These are phyloP conservation scores for Caryopteris hybrid DNA, from an alignment of 305 asterid genomes.

Conservation along the genomic window DNA sequence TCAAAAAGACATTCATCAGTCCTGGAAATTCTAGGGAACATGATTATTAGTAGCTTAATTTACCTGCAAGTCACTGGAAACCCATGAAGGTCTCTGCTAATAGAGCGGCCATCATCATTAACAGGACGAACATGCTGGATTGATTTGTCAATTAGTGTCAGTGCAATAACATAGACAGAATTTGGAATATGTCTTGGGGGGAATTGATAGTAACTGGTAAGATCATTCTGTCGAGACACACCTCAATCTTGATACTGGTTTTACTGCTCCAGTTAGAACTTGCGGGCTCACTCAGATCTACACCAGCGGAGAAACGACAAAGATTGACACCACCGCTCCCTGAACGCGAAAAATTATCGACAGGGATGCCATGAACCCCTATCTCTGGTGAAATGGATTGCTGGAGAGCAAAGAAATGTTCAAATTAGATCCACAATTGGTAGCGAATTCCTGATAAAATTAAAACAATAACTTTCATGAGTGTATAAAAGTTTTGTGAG, in stretches of 20 bases:
- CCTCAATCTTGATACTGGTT: conserved; percentile 91
- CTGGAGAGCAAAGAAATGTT: conserved; percentile 42
- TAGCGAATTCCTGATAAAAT: neutral
- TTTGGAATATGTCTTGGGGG: neutral
- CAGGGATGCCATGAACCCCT: conserved; percentile 82
- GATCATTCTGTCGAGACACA: conserved; percentile 15
- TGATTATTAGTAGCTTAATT: conserved; percentile 16
- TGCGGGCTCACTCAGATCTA: conserved; percentile 91
- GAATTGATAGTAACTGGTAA: no score
- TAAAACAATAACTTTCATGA: neutral
- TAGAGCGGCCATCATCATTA: conserved; percentile 76
- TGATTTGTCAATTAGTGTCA: conserved; percentile 12
- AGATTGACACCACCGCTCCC: conserved; percentile 88
- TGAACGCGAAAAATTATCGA: conserved; percentile 79
- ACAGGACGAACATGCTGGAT: conserved; percentile 78
- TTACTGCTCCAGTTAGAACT: conserved; percentile 95
- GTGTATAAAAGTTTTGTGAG: neutral
- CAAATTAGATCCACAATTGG: conserved; percentile 14
- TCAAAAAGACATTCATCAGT: conserved; percentile 16
- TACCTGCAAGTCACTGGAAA: conserved; percentile 97
- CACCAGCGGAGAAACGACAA: conserved; percentile 78
- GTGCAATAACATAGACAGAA: neutral
- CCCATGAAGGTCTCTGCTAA: conserved; percentile 82
- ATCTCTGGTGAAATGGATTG: conserved; percentile 87
- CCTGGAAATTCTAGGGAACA: conserved; percentile 7